phyloP scores from a whole-genome alignment of 495 filamentous ascomycete genomes.

The Evernia prunastri region DNA sequence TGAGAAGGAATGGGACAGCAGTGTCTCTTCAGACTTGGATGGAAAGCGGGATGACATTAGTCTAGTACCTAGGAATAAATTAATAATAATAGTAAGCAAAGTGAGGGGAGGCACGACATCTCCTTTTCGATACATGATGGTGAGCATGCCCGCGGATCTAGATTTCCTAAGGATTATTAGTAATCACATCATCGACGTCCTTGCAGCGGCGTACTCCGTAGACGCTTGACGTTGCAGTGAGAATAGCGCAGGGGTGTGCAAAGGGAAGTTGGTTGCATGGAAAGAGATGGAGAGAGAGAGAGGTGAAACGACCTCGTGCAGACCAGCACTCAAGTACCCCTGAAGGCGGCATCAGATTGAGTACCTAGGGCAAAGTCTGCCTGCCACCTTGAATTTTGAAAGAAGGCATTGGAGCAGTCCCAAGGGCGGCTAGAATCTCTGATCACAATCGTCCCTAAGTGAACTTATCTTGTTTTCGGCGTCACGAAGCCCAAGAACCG shows the following conservation, averaged over 20 bases:
- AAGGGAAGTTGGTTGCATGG: too few species aligned
- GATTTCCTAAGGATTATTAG: neutral
- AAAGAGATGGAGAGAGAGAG: too few species aligned
- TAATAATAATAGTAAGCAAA: neutral
- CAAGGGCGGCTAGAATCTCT: neutral
- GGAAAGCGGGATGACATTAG: neutral
- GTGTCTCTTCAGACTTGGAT: neutral
- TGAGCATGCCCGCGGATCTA: neutral
- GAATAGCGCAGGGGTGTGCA: neutral
- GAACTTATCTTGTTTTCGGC: too few species aligned
- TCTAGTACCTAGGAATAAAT: too few species aligned
- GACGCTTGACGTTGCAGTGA: neutral
- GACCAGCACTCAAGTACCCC: neutral
- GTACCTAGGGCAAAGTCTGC: too few species aligned
- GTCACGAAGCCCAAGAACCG: too few species aligned
- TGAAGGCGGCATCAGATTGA: neutral
- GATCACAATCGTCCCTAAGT: too few species aligned
- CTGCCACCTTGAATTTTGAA: too few species aligned
- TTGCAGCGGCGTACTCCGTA: neutral
- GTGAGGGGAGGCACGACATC: conserved; percentile 1
- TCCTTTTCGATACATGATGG: neutral
- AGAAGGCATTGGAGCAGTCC: neutral
- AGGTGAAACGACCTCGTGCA: neutral
- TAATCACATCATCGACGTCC: neutral
- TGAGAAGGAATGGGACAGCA: neutral